These are phyloP conservation scores for Capsicum chinense DNA, from an alignment of 257 asterid species.

Conservation along the genomic window DNA sequence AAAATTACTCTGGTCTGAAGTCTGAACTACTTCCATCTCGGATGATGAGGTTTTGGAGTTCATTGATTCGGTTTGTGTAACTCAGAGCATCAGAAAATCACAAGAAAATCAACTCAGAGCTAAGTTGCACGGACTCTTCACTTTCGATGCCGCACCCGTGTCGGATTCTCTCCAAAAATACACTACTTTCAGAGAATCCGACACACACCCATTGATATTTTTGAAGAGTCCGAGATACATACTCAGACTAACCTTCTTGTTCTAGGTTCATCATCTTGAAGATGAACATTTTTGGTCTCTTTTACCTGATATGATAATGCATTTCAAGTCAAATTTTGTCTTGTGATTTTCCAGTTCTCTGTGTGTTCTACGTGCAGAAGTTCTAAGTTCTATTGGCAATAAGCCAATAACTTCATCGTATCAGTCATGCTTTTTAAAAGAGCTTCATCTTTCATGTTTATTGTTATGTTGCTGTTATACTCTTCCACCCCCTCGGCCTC, in stretches of 20 bases:
- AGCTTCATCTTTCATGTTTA: constrained; percentile 2
- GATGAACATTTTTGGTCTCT: constrained; percentile 6
- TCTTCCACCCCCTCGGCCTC: not conserved
- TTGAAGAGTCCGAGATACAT: too few species aligned
- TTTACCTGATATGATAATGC: not conserved
- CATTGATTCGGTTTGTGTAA: not conserved
- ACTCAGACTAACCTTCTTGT: not conserved
- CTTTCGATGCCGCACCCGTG: too few species aligned
- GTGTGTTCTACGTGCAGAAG: not conserved
- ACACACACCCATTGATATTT: too few species aligned
- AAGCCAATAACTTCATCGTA: not conserved
- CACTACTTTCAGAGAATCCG: too few species aligned
- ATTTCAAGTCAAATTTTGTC: constrained; percentile 12
- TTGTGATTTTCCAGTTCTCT: not conserved
- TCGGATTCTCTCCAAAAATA: too few species aligned
- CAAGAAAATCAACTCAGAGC: not conserved
- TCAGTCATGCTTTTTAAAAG: not conserved
- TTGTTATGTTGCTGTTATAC: not conserved
- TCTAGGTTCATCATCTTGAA: not conserved
- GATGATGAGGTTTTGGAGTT: constrained; percentile 11
- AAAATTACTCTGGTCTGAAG: not conserved
- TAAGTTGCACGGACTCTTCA: too few species aligned
- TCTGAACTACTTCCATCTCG: not conserved
- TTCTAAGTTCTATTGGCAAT: not conserved
- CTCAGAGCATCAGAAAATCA: not conserved